These are phyloP conservation scores for Clonostachys rhizophaga DNA, from an alignment of 2,329 filamentous ascomycete species.

Conservation along the genomic window DNA sequence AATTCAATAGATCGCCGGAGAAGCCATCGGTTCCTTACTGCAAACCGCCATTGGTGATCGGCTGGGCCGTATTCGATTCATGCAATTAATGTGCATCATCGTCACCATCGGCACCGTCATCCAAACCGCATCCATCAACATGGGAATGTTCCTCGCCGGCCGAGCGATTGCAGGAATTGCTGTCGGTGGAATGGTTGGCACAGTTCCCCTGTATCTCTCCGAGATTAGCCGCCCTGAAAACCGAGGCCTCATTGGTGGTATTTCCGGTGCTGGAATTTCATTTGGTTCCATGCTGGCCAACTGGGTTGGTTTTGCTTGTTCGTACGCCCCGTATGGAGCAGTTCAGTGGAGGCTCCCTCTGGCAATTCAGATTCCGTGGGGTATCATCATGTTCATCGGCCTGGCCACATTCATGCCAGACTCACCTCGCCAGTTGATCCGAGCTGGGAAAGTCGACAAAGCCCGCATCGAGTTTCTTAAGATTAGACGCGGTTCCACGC, in stretches of 20 bases:
- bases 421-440: constrained; percentile 31
- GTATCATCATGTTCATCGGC: constrained; percentile 18
- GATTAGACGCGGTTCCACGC: constrained; percentile 38
- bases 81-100: constrained; percentile 40
- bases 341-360: constrained; percentile 26
- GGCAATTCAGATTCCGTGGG: constrained; percentile 18
- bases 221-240: constrained; percentile 16
- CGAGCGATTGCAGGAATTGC: constrained; percentile 13
- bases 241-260: constrained; percentile 13
- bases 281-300: constrained; percentile 28
- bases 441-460: constrained; percentile 39
- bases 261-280: constrained; percentile 25
- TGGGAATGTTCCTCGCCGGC: constrained; percentile 18
- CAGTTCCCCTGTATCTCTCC: constrained; percentile 15
- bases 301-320: constrained; percentile 31
- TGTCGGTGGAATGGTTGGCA: constrained; percentile 5
- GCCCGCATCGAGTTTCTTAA: constrained; percentile 40
- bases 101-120: constrained; percentile 15
- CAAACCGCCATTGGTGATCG: constrained; percentile 50
- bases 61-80: constrained; percentile 47
- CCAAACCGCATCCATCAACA: constrained; percentile 12
- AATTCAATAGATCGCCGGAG: constrained; percentile 56
- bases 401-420: constrained; percentile 13
- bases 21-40: constrained; percentile 46
- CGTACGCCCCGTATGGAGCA: constrained; percentile 21